Evolutionary conservation across 495 filamentous ascomycete genomes (phyloP), one percentile per base, ranked within the genome.

Genomic region (Neurospora pannonica): DNA sequence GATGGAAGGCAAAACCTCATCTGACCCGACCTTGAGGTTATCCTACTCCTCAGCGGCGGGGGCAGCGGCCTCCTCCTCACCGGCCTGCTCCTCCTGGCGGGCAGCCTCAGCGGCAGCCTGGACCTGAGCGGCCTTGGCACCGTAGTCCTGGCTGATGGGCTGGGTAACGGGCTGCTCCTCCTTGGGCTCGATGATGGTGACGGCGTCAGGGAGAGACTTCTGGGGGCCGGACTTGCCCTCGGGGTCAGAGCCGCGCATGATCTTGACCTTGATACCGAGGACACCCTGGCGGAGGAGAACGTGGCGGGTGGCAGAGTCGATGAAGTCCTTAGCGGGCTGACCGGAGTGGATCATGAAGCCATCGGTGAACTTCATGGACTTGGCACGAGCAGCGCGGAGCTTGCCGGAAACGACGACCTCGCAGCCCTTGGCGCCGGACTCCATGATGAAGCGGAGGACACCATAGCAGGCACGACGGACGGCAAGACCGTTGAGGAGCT

Each of bases 291-390:
- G 93, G 83, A 99, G 94, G 74, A 99, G 94, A 78, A 99, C 96
- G 93, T 99, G 96, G 79, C 96, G 95, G 79, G 94, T 97, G 76
- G 96, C 97, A 81, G 87, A 90, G 89, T 99, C 96, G 86, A 99
- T 99, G 89, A 99, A 99, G 87, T 99, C 96, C 87, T 96, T 95
- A 80, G 96, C 97, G 79, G 96, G 96, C 83, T 98, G 96, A 88
- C 96, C 96, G 83, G 96, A 98, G 93, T 99, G 96, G 89, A 99
- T 99, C 96, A 99, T 99, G 94, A 99, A 99, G 82, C 96, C 96
- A 84, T 99, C 96, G 84, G 96, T 99, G 91, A 99, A 99, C 91
- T 99, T 99, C 96, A 99, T 99, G 89, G 90, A 93, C 93, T 99
- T 99, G 83, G 96, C 96, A 89, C 96, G 93, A 79, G 96, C 96